Conservation (phyloP, 2,329 filamentous ascomycete genomes). For the Dactylellina drechsleri region DNA sequence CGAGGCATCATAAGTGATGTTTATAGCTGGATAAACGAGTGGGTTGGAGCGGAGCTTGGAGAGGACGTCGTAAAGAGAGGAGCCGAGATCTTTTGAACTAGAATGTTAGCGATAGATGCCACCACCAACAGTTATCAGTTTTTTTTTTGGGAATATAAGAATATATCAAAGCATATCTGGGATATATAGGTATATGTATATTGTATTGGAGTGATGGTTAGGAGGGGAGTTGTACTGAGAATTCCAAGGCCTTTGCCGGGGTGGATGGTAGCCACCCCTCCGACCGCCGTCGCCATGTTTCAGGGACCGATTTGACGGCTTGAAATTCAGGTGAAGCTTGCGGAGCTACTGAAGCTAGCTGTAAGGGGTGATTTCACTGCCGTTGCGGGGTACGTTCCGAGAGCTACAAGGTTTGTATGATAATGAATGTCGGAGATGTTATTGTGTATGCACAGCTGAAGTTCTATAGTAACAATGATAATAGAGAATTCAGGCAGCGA, state of each 20-base stretch:
- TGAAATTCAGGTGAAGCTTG: not conserved
- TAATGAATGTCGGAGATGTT: too few species aligned
- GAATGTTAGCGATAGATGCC: constrained; percentile 1
- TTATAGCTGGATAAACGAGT: constrained; percentile 78
- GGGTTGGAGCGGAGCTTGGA: constrained; percentile 89
- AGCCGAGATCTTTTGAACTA: constrained; percentile 75
- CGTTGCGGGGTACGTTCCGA: not conserved
- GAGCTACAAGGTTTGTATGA: too few species aligned
- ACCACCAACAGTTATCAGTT: constrained; percentile 5
- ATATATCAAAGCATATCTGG: constrained; percentile 4
- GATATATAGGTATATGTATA: constrained; percentile 56
- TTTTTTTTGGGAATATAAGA: not conserved
- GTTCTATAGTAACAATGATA: too few species aligned
- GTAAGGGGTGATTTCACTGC: not conserved
- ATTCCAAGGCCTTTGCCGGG: constrained; percentile 75
- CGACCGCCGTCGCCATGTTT: constrained; percentile 56
- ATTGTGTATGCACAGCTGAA: too few species aligned
- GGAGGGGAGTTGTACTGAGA: constrained; percentile 63
- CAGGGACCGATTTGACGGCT: too few species aligned
- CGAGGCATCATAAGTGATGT: constrained; percentile 73
- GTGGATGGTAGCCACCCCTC: constrained; percentile 68
- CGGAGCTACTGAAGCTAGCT: not conserved
- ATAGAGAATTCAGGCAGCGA: too few species aligned
- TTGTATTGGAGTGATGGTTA: constrained; percentile 35
- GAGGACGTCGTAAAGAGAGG: constrained; percentile 88